Evolutionary conservation across 2,329 filamentous ascomycete species (phyloP), one percentile per base, ranked within the genome.

Genomic region (Madurella mycetomatis): DNA sequence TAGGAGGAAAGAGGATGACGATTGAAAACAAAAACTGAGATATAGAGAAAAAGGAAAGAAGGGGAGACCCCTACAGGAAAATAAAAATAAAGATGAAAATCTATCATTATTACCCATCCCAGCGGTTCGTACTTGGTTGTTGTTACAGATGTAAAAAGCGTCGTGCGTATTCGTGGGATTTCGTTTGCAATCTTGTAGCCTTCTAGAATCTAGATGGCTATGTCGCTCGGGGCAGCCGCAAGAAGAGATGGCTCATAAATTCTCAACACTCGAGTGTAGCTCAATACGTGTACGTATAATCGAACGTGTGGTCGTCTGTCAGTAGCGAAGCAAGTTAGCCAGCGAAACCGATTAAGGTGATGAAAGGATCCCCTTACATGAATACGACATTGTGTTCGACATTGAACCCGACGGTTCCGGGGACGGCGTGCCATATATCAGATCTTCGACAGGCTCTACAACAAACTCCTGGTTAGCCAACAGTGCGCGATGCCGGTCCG

Each of bases 341-440:
- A 12, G 30, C 25, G 31, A 37, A 15, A 31, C 7, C 34, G 17
- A 5, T 34, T 16, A 15, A 15, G 7, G 1, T 31, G 12, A 7
- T 15, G n/a, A 17, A 31, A 41, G 45, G 37, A 12, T 39, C 34
- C 34, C 4, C 25, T 25, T 25, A 25, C 25, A 25, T 25, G 25
- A 25, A 25, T 37, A 37, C 2, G 34, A 37, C 34, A 15, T 15
- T 15, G 4, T 4, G 11, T 37, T 37, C 34, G 34, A 37, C 9
- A 12, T 12, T 37, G 34, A 45, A 37, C 30, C 31, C 19, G 41
- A 39, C 16, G 49, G 49, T 13, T 58, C 58, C 8, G 57, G 57
- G 17, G 60, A 53, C 12, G 60, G 60, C 19, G 60, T 62, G 16
- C 55, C 54, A 32, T 57, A 62, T 15, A 58, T 51, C 13, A 62